Evolutionary conservation across 176 grass and related monocot species (phyloP).

Genomic region (Lolium perenne): DNA sequence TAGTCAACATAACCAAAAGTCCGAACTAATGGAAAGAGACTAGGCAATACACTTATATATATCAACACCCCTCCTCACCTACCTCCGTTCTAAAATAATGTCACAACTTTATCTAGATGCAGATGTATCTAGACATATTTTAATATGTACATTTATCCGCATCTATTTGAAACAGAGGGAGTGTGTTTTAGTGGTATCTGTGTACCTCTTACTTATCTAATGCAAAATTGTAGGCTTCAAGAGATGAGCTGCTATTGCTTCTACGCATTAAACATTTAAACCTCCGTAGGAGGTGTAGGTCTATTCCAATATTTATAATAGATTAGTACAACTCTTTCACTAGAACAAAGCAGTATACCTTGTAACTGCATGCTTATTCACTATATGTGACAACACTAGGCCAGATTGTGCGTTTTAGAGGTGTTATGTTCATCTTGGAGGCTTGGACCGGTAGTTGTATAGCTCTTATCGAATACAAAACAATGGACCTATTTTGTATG

Average conservation of each 20-base stretch:
- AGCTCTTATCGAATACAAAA: neutral
- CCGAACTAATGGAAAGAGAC: no score
- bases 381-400: neutral
- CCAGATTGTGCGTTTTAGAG: conserved; percentile 1
- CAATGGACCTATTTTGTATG: neutral
- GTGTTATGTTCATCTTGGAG: neutral
- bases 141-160: no score
- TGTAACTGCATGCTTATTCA: neutral
- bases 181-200: no score
- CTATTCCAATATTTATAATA: neutral
- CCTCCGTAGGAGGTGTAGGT: neutral
- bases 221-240: neutral
- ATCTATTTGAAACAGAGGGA: neutral
- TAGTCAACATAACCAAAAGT: no score
- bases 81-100: no score
- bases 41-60: no score
- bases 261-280: neutral
- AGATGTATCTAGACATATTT: no score
- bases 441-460: neutral
- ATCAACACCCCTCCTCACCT: no score
- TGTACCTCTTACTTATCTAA: no score
- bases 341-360: neutral
- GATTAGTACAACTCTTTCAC: neutral
- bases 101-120: no score
- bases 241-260: neutral